A percentile compares a stretch with the other conserved stretches of the same genome.
These are phyloP conservation scores for Cutaneotrichosporon mucoides DNA, from an alignment of 1,284 basidiomycete species.

Conservation along the genomic window DNA sequence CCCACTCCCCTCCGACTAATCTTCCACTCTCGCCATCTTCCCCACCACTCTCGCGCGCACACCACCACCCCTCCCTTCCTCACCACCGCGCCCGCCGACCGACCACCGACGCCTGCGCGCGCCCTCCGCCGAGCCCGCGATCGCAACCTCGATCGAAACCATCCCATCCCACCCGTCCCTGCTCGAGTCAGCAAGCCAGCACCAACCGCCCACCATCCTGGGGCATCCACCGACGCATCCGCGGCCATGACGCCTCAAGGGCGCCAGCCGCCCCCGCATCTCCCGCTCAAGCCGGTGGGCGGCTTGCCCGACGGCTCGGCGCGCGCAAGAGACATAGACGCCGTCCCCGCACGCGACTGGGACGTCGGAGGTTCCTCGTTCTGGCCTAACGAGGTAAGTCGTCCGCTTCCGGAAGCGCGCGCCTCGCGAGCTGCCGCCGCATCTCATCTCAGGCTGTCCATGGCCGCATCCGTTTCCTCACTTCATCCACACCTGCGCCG, in stretches of 20 bases:
- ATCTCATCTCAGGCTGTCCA: neutral
- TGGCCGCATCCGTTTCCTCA: neutral
- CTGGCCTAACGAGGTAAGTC: constrained; percentile 3
- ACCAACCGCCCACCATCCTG: neutral
- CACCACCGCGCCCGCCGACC: no score
- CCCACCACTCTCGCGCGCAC: neutral
- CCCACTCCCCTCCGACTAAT: neutral
- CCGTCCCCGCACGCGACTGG: constrained; percentile 15
- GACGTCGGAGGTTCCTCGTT: neutral
- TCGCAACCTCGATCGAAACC: no score
- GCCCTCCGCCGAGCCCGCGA: no score
- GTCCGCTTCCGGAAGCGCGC: neutral
- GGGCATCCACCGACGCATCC: neutral
- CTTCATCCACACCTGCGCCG: no score
- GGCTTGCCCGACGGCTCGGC: constrained; percentile 13
- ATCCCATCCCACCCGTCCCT: no score
- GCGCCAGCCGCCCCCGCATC: constrained; percentile 22
- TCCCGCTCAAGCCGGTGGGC: constrained; percentile 20
- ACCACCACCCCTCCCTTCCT: neutral
- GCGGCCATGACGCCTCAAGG: constrained; percentile 21
- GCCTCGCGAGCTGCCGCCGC: neutral
- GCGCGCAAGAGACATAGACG: constrained; percentile 20
- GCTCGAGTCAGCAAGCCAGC: neutral
- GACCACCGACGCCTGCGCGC: no score
- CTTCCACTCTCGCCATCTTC: neutral